These are phyloP conservation scores for Xylariaceae sp. DNA, from an alignment of 2,329 filamentous ascomycete genomes.

Conservation along the genomic window DNA sequence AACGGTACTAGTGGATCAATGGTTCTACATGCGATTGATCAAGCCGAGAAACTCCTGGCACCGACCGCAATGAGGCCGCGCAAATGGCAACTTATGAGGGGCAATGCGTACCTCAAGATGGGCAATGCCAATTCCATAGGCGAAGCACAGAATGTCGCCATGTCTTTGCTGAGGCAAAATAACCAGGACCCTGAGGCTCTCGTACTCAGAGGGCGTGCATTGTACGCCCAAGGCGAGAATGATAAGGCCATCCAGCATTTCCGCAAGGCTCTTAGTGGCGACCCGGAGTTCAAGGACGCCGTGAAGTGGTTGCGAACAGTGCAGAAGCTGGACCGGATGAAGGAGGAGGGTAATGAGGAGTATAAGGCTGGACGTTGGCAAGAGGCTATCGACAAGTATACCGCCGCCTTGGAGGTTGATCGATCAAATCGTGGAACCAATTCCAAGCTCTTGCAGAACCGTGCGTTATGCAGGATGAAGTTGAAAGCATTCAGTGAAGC, in stretches of 20 bases:
- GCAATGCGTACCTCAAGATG: slow-evolving; percentile 89
- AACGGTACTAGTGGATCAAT: slow-evolving; percentile 79
- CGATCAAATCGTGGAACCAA: slow-evolving; percentile 86
- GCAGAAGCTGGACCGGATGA: slow-evolving; percentile 87
- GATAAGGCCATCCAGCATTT: slow-evolving; percentile 92
- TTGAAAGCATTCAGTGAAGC: slow-evolving; percentile 79
- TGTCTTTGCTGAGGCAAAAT: slow-evolving; percentile 78
- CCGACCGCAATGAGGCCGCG: slow-evolving; percentile 71
- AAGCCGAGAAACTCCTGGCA: slow-evolving; percentile 78
- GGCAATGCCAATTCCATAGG: slow-evolving; percentile 81
- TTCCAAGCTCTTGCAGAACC: slow-evolving; percentile 89
- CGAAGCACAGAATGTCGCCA: slow-evolving; percentile 88
- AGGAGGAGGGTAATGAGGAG: slow-evolving; percentile 84
- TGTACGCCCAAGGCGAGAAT: slow-evolving; percentile 91
- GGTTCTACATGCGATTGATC: slow-evolving; percentile 85
- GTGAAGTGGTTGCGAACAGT: slow-evolving; percentile 85
- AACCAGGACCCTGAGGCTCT: slow-evolving; percentile 90
- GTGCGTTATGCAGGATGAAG: slow-evolving; percentile 77
- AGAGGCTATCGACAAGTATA: slow-evolving; percentile 78
- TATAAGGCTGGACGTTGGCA: slow-evolving; percentile 83
- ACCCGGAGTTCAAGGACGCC: slow-evolving; percentile 85
- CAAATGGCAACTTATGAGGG: slow-evolving; percentile 90
- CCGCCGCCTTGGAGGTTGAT: slow-evolving; percentile 76
- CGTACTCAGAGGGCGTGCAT: slow-evolving; percentile 77
- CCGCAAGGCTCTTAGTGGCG: slow-evolving; percentile 79